These are phyloP conservation scores for Fagopyrum esculentum DNA, from an alignment of 148 eudicot genomes.

Conservation along the genomic window DNA sequence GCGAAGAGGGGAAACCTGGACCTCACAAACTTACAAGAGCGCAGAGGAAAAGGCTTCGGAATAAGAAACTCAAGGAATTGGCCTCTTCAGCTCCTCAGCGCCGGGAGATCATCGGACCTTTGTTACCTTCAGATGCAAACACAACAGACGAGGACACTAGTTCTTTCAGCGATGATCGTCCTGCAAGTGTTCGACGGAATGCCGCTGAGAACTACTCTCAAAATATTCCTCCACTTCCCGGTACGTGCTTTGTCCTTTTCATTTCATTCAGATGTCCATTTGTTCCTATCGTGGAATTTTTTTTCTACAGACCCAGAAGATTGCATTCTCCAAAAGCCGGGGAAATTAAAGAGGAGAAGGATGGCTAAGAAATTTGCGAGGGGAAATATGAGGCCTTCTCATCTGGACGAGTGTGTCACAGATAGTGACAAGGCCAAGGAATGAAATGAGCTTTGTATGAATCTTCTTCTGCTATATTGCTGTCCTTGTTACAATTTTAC, in stretches of 20 bases:
- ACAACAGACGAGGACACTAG: slow-evolving; percentile 4
- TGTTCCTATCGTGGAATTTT: neutral
- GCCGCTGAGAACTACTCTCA: slow-evolving; percentile 20
- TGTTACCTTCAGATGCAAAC: slow-evolving; percentile 21
- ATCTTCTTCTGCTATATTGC: neutral
- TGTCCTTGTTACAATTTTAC: neutral
- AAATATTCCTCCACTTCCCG: neutral
- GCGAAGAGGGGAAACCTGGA: slow-evolving; percentile 21
- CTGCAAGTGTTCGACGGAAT: slow-evolving; percentile 40
- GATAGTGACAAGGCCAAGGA: neutral
- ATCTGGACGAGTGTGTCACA: neutral
- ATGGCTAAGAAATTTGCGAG: slow-evolving; percentile 33
- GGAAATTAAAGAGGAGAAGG: slow-evolving; percentile 39
- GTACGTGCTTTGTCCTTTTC: neutral
- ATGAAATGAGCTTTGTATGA: neutral
- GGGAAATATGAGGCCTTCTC: slow-evolving; percentile 20
- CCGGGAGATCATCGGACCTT: slow-evolving; percentile 40
- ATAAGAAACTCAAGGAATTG: slow-evolving; percentile 42
- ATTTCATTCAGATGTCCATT: neutral
- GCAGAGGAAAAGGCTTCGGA: slow-evolving; percentile 52
- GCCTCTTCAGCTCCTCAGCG: slow-evolving; percentile 18
- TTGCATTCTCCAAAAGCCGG: slow-evolving; percentile 24
- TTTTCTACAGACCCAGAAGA: slow-evolving; percentile 7
- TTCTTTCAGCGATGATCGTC: neutral
- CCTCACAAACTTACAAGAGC: slow-evolving; percentile 43